Conservation (phyloP, 768 basidiomycete species). For the Tephrocybe sp. region DNA sequence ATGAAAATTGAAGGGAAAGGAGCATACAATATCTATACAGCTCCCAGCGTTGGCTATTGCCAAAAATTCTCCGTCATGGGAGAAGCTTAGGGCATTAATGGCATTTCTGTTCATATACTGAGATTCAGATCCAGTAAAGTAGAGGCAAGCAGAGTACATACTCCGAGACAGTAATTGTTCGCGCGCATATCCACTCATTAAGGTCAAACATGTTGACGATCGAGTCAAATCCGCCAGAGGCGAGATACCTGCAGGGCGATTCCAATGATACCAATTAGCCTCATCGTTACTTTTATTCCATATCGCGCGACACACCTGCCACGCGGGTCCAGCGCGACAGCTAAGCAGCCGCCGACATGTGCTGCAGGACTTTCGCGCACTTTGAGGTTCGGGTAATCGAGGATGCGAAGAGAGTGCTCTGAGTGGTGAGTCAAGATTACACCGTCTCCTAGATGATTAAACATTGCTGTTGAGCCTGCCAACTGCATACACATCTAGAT, state of each 20-base stretch:
- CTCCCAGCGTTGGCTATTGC: conserved; percentile 70
- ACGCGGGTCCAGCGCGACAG: conserved; percentile 76
- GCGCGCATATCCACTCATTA: conserved; percentile 75
- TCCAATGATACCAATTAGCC: conserved; percentile 4
- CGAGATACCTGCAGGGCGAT: conserved; percentile 65
- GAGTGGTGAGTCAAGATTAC: conserved; percentile 63
- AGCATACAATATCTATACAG: conserved; percentile 78
- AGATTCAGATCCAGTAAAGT: background rate
- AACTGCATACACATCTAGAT: conserved; percentile 27
- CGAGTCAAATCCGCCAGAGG: conserved; percentile 78
- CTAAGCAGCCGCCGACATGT: conserved; percentile 78
- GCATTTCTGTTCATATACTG: conserved; percentile 46
- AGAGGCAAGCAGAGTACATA: conserved; percentile 34
- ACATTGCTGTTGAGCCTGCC: conserved; percentile 64
- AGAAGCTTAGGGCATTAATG: conserved; percentile 75
- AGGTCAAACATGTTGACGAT: conserved; percentile 82
- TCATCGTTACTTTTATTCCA: background rate
- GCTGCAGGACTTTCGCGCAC: conserved; percentile 63
- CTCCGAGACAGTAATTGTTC: conserved; percentile 81
- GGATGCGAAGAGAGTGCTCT: conserved; percentile 62
- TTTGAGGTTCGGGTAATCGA: conserved; percentile 64
- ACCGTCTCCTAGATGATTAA: conserved; percentile 74
- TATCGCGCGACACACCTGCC: conserved; percentile 45
- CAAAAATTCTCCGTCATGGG: conserved; percentile 79
- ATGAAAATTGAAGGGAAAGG: background rate